Conservation (phyloP, 108 stramenopile genomes). For the Discostella stelligeroides region DNA sequence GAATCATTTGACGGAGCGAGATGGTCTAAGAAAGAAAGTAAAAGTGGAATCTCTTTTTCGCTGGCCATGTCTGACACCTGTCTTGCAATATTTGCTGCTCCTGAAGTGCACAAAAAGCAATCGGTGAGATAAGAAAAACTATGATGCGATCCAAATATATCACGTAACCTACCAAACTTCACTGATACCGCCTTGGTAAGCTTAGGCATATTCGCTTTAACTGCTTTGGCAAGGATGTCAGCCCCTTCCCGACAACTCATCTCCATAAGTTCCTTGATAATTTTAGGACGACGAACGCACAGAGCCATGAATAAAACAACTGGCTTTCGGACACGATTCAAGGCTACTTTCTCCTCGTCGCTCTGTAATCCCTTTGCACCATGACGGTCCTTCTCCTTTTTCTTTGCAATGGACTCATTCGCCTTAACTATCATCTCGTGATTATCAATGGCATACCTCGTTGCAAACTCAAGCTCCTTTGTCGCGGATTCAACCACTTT, state of each 20-base stretch:
- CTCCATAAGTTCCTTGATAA: slow-evolving; percentile 75
- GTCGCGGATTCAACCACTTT: slow-evolving; percentile 71
- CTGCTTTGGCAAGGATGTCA: slow-evolving; percentile 75
- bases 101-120: slow-evolving; percentile 4
- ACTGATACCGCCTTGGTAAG: slow-evolving; percentile 73
- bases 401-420: slow-evolving; percentile 48
- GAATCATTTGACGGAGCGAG: slow-evolving; percentile 65
- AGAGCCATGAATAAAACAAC: slow-evolving; percentile 83
- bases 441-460: slow-evolving; percentile 58
- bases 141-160: background rate
- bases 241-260: slow-evolving; percentile 65
- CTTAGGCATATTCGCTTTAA: slow-evolving; percentile 80
- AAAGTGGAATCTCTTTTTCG: slow-evolving; percentile 61
- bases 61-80: slow-evolving; percentile 66
- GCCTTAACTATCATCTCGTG: slow-evolving; percentile 55
- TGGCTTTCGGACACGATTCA: slow-evolving; percentile 72
- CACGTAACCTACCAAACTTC: slow-evolving; percentile 60
- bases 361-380: slow-evolving; percentile 54
- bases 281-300: slow-evolving; percentile 74
- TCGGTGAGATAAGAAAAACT: background rate
- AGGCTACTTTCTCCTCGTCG: slow-evolving; percentile 73
- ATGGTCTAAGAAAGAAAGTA: slow-evolving; percentile 84
- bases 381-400: slow-evolving; percentile 32
- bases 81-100: slow-evolving; percentile 75
- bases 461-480: slow-evolving; percentile 61